Base-by-base conservation (phyloP, 495 filamentous ascomycete genomes). In the Hyaloscypha variabilis region DNA sequence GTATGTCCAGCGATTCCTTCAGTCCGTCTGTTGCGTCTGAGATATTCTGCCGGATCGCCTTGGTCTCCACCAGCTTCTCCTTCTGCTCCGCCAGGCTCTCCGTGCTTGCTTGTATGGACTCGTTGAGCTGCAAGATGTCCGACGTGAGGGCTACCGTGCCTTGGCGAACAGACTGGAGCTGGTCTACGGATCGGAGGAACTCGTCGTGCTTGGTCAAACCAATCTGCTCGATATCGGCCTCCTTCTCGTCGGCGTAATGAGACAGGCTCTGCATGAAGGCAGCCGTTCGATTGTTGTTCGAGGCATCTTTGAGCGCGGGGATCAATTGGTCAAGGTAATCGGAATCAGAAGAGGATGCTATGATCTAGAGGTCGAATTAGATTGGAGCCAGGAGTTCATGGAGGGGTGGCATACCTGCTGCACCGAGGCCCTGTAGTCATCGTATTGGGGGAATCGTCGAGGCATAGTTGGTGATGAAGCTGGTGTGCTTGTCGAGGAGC, bases 241-340 rank as follows among this genome's bases (percentile, higher is more conserved):
- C 96, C 60, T 93, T 89, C 57, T 96, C 90, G 61, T 87, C 85
- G 30, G 94, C 90, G 76, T 97, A 94, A 56, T 87, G 85, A 17
- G 87, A 84, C 36, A 99, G 79, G 60, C 88, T 87, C 64, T 93
- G 90, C 58, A 93, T 80, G 52, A 99, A 88, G 59, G 88, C 85
- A 24, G 82, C 80, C 8, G 90, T 88, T 55, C 90, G 86, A 59
- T 88, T 87, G n/a, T 89, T 89, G 56, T 86, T 80, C 55, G 90
- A 89, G 68, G 91, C 92, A 83, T 97, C 93, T 79, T 90, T 92
- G 53, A 99, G 90, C 0, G 93, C 92, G 17, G 93, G 92, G 24
- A 98, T 94, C 59, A 98, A 79, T 74, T 97, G 95, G 72, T 97
- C 94, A 60, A 98, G 88, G 71, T 97, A 97, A 66, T 99, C 95